phyloP scores from a whole-genome alignment of 768 basidiomycete genomes.

The Termitomyces sp. region DNA sequence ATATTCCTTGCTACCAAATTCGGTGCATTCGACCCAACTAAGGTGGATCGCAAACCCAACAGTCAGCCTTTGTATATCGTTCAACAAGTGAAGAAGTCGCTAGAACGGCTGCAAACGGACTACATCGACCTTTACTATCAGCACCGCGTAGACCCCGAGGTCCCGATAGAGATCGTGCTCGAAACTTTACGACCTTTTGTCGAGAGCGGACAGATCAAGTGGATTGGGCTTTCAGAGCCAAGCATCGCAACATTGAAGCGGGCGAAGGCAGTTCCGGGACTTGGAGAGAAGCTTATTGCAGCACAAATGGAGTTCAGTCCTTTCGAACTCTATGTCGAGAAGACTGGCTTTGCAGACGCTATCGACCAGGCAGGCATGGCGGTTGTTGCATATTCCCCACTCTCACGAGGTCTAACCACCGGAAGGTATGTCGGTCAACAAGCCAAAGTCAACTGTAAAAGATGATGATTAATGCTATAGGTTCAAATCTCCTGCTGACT shows the following conservation, averaged over 20 bases:
- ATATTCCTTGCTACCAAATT: constrained; percentile 63
- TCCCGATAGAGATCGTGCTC: constrained; percentile 41
- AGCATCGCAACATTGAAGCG: constrained; percentile 39
- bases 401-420: constrained; percentile 44
- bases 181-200: constrained; percentile 5
- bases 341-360: constrained; percentile 32
- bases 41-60: constrained; percentile 20
- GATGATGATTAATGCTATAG: constrained; percentile 5
- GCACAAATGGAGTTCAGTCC: constrained; percentile 42
- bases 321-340: constrained; percentile 39
- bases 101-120: constrained; percentile 36
- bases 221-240: constrained; percentile 49
- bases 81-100: constrained; percentile 30
- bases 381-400: constrained; percentile 44
- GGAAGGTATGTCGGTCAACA: constrained; percentile 30
- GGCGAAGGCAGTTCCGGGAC: constrained; percentile 38
- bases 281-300: constrained; percentile 26
- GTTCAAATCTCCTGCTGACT: constrained; percentile 32
- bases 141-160: constrained; percentile 36
- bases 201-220: constrained; percentile 25
- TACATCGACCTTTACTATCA: constrained; percentile 43
- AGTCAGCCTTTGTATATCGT: constrained; percentile 26
- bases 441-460: background rate
- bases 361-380: constrained; percentile 38
- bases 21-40: constrained; percentile 1